These are phyloP conservation scores for Trichoderma parareesei DNA, from an alignment of 495 filamentous ascomycete genomes.

Conservation along the genomic window DNA sequence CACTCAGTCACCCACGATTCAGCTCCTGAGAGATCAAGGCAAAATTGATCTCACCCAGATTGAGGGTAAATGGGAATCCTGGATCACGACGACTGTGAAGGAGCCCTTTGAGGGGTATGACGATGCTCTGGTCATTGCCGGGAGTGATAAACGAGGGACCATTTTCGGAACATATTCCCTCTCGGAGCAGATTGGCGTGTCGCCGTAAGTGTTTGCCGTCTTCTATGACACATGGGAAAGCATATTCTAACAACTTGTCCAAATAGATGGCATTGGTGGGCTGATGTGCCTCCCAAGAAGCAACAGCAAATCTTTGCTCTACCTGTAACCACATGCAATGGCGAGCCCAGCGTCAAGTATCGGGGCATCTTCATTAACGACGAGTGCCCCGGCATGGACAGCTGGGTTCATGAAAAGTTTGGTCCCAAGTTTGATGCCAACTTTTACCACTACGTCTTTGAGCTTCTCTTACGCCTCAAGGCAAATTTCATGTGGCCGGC, in stretches of 20 bases:
- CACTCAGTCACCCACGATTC: constrained; percentile 53
- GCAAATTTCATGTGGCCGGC: constrained; percentile 75
- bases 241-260: neutral
- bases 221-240: neutral
- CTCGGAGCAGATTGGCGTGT: constrained; percentile 69
- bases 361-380: constrained; percentile 76
- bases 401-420: constrained; percentile 49
- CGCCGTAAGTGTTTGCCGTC: constrained; percentile 30
- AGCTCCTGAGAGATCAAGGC: constrained; percentile 41
- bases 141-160: constrained; percentile 58
- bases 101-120: constrained; percentile 49
- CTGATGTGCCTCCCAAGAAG: constrained; percentile 53
- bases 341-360: constrained; percentile 61
- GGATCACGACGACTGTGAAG: constrained; percentile 50
- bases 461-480: constrained; percentile 58
- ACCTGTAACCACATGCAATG: constrained; percentile 45
- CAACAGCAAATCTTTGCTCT: constrained; percentile 49
- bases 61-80: constrained; percentile 63
- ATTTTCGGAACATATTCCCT: constrained; percentile 70
- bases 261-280: constrained; percentile 59
- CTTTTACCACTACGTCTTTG: constrained; percentile 64
- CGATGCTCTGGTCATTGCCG: constrained; percentile 59
- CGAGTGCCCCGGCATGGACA: constrained; percentile 62
- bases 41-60: constrained; percentile 50
- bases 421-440: constrained; percentile 52